These are phyloP conservation scores for Cicer cuneatum DNA, from an alignment of 306 rosid genomes.

Conservation along the genomic window DNA sequence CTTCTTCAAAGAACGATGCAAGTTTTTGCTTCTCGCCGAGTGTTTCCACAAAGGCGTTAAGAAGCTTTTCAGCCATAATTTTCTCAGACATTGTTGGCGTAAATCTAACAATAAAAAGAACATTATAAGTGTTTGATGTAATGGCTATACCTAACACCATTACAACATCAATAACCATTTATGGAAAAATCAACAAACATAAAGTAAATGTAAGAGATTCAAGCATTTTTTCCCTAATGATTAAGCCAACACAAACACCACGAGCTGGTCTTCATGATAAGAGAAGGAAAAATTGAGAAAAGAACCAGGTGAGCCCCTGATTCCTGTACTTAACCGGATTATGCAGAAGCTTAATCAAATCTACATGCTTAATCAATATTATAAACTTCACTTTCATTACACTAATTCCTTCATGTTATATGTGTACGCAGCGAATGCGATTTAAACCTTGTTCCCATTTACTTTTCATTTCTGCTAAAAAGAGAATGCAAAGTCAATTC, in stretches of 20 bases:
- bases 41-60: slow-evolving; percentile 62
- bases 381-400: slow-evolving; percentile 27
- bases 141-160: slow-evolving; percentile 26
- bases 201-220: slow-evolving; percentile 16
- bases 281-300: neutral
- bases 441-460: slow-evolving; percentile 4
- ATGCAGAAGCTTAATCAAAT: slow-evolving; percentile 19
- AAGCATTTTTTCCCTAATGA: slow-evolving; percentile 5
- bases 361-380: slow-evolving; percentile 24
- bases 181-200: slow-evolving; percentile 21
- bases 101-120: slow-evolving; percentile 39
- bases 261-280: neutral
- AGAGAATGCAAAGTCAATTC: neutral
- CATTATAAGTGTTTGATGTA: slow-evolving; percentile 11
- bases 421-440: neutral
- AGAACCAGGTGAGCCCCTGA: neutral
- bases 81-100: slow-evolving; percentile 74
- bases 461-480: neutral
- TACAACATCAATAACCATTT: neutral
- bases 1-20: slow-evolving; percentile 65
- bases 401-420: neutral
- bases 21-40: slow-evolving; percentile 62
- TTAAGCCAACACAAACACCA: slow-evolving; percentile 23
- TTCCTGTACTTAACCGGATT: too few relatives aligned
- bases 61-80: slow-evolving; percentile 58